phyloP scores from a whole-genome alignment of 2,329 filamentous ascomycete species.

The Penicillium sp. region DNA sequence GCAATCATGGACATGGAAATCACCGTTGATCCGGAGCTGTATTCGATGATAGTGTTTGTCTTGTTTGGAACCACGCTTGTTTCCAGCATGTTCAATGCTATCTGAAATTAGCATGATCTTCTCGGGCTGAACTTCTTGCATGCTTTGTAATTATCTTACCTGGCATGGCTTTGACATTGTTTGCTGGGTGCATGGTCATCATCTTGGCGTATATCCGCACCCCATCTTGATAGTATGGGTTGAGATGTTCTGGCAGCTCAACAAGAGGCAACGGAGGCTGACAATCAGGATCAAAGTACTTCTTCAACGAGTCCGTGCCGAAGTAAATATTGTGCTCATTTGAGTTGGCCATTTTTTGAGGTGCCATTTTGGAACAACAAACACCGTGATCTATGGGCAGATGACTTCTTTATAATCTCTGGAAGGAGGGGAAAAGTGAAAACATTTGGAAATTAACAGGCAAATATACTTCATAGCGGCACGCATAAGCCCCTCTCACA shows the following conservation, averaged over 20 bases:
- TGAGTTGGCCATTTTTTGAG: conserved; percentile 23
- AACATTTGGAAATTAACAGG: background rate
- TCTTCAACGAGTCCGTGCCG: conserved; percentile 56
- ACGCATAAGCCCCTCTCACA: background rate
- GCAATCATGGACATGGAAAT: conserved; percentile 60
- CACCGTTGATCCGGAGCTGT: conserved; percentile 63
- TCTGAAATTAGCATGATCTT: background rate
- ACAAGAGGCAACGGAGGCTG: conserved; percentile 62
- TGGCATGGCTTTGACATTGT: conserved; percentile 66
- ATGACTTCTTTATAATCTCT: background rate
- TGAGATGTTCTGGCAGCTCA: conserved; percentile 59
- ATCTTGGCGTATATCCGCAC: conserved; percentile 67
- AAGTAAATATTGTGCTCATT: conserved; percentile 57
- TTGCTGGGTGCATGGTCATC: conserved; percentile 64
- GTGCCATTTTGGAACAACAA: background rate
- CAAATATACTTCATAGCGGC: background rate
- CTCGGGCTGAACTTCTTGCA: background rate
- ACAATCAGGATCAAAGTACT: conserved; percentile 61
- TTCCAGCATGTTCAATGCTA: conserved; percentile 54
- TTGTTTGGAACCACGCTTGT: conserved; percentile 43
- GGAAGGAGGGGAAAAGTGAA: background rate
- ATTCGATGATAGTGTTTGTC: conserved; percentile 58
- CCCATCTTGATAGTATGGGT: conserved; percentile 58
- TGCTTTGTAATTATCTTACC: conserved; percentile 14
- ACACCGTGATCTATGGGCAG: background rate